Conservation (phyloP, 441 rosid species). For the Gossypium aridum region DNA sequence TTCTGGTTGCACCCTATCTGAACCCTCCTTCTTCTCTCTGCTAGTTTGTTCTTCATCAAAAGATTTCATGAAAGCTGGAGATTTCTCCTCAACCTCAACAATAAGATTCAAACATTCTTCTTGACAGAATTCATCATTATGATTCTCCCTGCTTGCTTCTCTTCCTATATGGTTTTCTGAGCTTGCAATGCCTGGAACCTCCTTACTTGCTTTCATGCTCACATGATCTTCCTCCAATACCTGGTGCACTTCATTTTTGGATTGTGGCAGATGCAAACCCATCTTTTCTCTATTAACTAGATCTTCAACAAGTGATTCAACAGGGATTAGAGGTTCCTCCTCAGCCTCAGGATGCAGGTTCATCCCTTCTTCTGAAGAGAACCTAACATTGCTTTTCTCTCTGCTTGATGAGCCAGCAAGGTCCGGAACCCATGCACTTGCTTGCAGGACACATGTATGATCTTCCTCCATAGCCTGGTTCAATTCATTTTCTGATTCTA, state of each 20-base stretch:
- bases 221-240: slow-evolving; percentile 11
- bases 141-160: slow-evolving; percentile 27
- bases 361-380: slow-evolving; percentile 24
- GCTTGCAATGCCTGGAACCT: slow-evolving; percentile 14
- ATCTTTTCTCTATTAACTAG: slow-evolving; percentile 25
- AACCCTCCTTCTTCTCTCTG: slow-evolving; percentile 21
- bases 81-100: slow-evolving; percentile 27
- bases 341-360: slow-evolving; percentile 23
- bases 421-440: slow-evolving; percentile 19
- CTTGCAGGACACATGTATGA: slow-evolving; percentile 13
- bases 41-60: slow-evolving; percentile 20
- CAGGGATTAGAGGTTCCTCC: slow-evolving; percentile 24
- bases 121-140: slow-evolving; percentile 21
- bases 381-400: slow-evolving; percentile 23
- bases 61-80: slow-evolving; percentile 16
- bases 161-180: slow-evolving; percentile 5
- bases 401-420: slow-evolving; percentile 16
- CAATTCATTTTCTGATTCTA: not conserved
- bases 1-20: slow-evolving; percentile 16
- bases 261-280: slow-evolving; percentile 8
- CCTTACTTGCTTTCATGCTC: slow-evolving; percentile 14
- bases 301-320: slow-evolving; percentile 14
- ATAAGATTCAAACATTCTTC: slow-evolving; percentile 24
- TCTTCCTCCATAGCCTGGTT: not conserved
- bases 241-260: not conserved